A percentile compares a stretch with the other conserved stretches of the same genome.
phyloP scores from a whole-genome alignment of 164 flowering plant genomes.

The Liriodendron chinense region DNA sequence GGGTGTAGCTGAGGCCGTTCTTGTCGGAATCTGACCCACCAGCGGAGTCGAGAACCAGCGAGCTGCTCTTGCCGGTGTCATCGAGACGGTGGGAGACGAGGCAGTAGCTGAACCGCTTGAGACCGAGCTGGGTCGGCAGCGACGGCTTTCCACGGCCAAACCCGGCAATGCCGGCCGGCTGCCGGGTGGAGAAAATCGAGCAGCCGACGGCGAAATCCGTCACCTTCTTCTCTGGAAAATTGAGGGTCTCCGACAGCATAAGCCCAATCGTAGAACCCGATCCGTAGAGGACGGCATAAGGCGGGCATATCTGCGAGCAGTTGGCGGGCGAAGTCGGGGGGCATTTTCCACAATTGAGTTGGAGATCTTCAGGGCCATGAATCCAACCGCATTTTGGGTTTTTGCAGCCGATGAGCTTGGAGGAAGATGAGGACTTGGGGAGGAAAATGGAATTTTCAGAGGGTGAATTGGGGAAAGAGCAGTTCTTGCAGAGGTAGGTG shows the following conservation, averaged over 20 bases:
- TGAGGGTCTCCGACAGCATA: slow-evolving; percentile 42
- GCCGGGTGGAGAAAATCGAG: slow-evolving; percentile 43
- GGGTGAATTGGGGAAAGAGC: slow-evolving; percentile 22
- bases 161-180: slow-evolving; percentile 60
- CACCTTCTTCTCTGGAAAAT: slow-evolving; percentile 20
- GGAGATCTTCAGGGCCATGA: slow-evolving; percentile 20
- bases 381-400: slow-evolving; percentile 66
- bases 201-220: slow-evolving; percentile 52
- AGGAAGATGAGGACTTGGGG: slow-evolving; percentile 50
- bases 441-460: slow-evolving; percentile 26
- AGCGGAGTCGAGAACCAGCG: slow-evolving; percentile 35
- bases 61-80: slow-evolving; percentile 36
- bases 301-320: slow-evolving; percentile 50
- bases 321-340: slow-evolving; percentile 8
- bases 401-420: slow-evolving; percentile 45
- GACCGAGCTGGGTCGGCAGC: slow-evolving; percentile 46
- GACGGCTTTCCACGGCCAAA: slow-evolving; percentile 59
- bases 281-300: slow-evolving; percentile 45
- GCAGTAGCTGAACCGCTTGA: slow-evolving; percentile 55
- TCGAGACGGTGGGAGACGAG: slow-evolving; percentile 65
- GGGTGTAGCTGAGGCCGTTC: slow-evolving; percentile 50
- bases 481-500: slow-evolving; percentile 43
- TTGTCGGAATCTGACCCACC: slow-evolving; percentile 25
- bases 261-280: slow-evolving; percentile 53
- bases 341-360: slow-evolving; percentile 32